These are phyloP conservation scores for Debaryomyces hansenii DNA, from an alignment of 805 yeast genomes.

Conservation along the genomic window DNA sequence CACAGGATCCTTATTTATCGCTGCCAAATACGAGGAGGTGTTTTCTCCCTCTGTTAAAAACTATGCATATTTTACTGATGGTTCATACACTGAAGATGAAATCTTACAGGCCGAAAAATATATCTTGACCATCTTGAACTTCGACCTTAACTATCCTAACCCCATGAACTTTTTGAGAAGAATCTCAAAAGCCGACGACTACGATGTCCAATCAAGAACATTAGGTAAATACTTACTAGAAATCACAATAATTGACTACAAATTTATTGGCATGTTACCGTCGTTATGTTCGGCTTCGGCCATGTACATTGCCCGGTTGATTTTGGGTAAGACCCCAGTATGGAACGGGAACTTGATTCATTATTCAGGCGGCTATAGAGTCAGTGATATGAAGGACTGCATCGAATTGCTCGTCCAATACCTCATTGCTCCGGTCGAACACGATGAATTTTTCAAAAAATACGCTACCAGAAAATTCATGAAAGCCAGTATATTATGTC, in stretches of 20 bases:
- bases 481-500: constrained; percentile 77
- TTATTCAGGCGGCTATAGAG: constrained; percentile 87
- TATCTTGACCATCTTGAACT: constrained; percentile 68
- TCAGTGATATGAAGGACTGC: constrained; percentile 68
- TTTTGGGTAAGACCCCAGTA: constrained; percentile 61
- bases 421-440: constrained; percentile 75
- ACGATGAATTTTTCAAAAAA: constrained; percentile 91
- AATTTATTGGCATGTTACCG: constrained; percentile 71
- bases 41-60: constrained; percentile 81
- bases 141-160: constrained; percentile 79
- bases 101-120: constrained; percentile 81
- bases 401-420: constrained; percentile 76
- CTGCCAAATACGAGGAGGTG: constrained; percentile 93
- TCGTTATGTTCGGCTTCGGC: constrained; percentile 85
- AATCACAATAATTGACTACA: constrained; percentile 71
- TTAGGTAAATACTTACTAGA: constrained; percentile 84
- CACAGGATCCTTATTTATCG: constrained; percentile 80
- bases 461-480: constrained; percentile 86
- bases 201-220: constrained; percentile 80
- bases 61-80: constrained; percentile 86
- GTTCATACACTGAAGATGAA: constrained; percentile 77
- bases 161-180: constrained; percentile 89
- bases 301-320: constrained; percentile 76
- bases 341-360: constrained; percentile 90
- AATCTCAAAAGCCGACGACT: constrained; percentile 87